Base-by-base conservation (phyloP, 352 stramenopile genomes). In the Hyaloperonospora arabidopsidis region DNA sequence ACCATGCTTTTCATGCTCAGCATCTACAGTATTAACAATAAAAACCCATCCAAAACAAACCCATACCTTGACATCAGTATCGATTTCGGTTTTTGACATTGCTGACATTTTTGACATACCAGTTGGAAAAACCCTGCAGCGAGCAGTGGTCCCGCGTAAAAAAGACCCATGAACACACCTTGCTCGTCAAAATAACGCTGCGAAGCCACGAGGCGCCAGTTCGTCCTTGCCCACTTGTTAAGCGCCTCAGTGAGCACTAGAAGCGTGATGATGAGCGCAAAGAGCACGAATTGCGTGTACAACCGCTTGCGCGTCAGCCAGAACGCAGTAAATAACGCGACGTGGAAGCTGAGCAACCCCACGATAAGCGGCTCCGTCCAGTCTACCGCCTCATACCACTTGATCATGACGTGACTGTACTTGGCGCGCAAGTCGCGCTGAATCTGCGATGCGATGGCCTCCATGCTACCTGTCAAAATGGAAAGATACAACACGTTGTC, bases 101-200 rank as follows among this genome's bases (percentile, higher is more conserved):
- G 25, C 32, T 19, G n/a, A 8, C 17, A 34, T 23, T 54, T 46
- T 49, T 38, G 40, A 57, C 53, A 52, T 40, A 90, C 74, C 62
- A 92, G 40, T 59, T 92, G 82, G 55, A 89, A 76, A 58, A 94
- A 89, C 3, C 79, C 79, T 11, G 78, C 62, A n/a, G 64, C 70
- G 18, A 94, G 72, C 52, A 94, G 55, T 13, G 84, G 84, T 5
- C 66, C 81, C 1, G 77, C 79, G 57, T 86, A 88, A 59, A 94
- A 89, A 57, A 90, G 84, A 22, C 72, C 76, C 58, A 92, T 87
- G 61, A 94, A 94, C 13, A 94, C 73, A 0, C 84, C 84, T 17
- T 74, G 68, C 39, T 70, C 49, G 48, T 92, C 84, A 57, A 94
- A 94, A 65, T 94, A 94, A 39, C 86, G 67, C 49, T 94, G 84